Evolutionary conservation across 148 eudicot genomes (phyloP).

Genomic region (Fagopyrum homotropicum): DNA sequence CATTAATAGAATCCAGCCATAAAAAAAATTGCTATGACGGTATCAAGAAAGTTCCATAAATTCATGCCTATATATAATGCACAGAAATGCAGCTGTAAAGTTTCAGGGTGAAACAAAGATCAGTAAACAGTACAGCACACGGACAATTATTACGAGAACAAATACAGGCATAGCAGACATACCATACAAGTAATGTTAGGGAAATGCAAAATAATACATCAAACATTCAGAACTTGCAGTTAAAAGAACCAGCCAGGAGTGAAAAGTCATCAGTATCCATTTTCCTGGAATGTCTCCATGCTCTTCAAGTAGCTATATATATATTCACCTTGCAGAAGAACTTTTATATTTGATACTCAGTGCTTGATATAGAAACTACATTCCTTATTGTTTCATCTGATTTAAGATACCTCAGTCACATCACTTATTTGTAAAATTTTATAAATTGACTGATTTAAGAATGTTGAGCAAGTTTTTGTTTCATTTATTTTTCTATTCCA

Average conservation of each 20-base stretch:
- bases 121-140: not conserved
- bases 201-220: not conserved
- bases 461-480: not conserved
- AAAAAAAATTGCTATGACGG: not conserved
- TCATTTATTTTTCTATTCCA: not conserved
- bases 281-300: not conserved
- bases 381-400: not conserved
- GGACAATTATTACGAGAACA: not conserved
- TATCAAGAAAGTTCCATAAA: not conserved
- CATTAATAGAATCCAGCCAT: not conserved
- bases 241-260: not conserved
- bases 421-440: not conserved
- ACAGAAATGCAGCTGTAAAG: not conserved
- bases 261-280: not conserved
- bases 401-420: not conserved
- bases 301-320: not conserved
- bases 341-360: not conserved
- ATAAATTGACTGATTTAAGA: not conserved
- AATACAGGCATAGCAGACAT: not conserved
- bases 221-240: not conserved
- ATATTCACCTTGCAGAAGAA: not conserved
- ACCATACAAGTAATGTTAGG: not conserved
- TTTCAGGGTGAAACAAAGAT: constrained; percentile 6
- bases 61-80: not conserved
- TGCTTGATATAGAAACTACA: not conserved